Percentiles rank a stretch among this genome's conserved stretches.
Conservation (phyloP, 306 rosid genomes). For the Glycyrrhiza uralensis region DNA sequence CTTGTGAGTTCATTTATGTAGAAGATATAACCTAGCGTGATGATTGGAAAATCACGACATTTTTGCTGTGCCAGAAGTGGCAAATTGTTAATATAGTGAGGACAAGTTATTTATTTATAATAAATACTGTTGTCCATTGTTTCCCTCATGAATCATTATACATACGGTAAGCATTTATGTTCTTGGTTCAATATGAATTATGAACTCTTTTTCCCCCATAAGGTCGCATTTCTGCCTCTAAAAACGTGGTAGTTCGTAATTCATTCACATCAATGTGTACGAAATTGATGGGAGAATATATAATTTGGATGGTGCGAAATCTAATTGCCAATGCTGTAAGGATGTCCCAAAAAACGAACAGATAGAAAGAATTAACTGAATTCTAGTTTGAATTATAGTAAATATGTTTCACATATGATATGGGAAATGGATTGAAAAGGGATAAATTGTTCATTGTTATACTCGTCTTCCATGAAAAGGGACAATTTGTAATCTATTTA, state of each 20-base stretch:
- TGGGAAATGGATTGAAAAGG: too few relatives aligned
- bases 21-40: background rate
- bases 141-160: background rate
- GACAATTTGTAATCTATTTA: too few relatives aligned
- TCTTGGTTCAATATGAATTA: background rate
- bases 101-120: background rate
- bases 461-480: too few relatives aligned
- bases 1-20: slow-evolving; percentile 18
- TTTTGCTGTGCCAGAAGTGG: background rate
- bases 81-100: slow-evolving; percentile 13
- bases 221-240: background rate
- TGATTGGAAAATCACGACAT: background rate
- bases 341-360: too few relatives aligned
- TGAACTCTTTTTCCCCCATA: background rate
- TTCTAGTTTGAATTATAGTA: too few relatives aligned
- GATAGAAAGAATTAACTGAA: background rate
- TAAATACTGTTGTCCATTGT: background rate
- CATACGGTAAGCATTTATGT: background rate
- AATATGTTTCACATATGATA: too few relatives aligned
- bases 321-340: background rate
- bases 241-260: background rate
- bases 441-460: too few relatives aligned
- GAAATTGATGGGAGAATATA: background rate
- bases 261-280: background rate
- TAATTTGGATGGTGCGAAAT: background rate